phyloP scores from a whole-genome alignment of 306 rosid genomes.

The Castanea mollissima region DNA sequence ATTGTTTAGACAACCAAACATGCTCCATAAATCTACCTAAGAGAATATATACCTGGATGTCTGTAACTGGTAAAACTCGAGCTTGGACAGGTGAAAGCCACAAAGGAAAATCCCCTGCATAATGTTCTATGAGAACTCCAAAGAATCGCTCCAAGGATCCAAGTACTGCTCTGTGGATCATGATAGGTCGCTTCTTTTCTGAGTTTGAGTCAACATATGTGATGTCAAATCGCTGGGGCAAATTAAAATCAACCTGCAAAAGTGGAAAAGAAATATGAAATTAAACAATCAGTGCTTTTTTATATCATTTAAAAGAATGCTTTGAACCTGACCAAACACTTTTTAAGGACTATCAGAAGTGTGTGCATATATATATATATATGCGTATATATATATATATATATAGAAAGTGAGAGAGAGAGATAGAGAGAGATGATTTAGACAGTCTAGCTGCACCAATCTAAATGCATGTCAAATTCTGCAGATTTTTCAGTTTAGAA shows the following conservation, averaged over 20 bases:
- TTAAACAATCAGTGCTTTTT: constrained; percentile 6
- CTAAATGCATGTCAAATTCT: neutral
- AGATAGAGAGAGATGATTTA: no score
- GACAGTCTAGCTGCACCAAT: neutral
- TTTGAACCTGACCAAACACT: constrained; percentile 7
- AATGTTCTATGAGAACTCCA: constrained; percentile 93
- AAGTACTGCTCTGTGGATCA: constrained; percentile 97
- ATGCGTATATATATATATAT: no score
- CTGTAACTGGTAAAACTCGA: constrained; percentile 89
- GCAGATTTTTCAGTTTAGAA: constrained; percentile 5
- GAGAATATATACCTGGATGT: constrained; percentile 63
- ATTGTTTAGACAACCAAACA: neutral
- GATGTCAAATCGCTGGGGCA: constrained; percentile 91
- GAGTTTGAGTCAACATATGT: constrained; percentile 82
- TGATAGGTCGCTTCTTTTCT: constrained; percentile 79
- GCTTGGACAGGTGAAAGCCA: constrained; percentile 97
- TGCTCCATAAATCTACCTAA: neutral
- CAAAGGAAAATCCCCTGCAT: constrained; percentile 94
- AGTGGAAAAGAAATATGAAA: constrained; percentile 7
- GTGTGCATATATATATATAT: neutral
- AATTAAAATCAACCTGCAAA: constrained; percentile 88
- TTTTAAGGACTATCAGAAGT: neutral
- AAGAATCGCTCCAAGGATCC: constrained; percentile 97
- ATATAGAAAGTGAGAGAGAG: no score
- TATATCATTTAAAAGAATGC: constrained; percentile 4